Percentiles rank a stretch among this genome's conserved stretches.
These are phyloP conservation scores for Calendula officinalis DNA, from an alignment of 129 eudicot genomes.

Conservation along the genomic window DNA sequence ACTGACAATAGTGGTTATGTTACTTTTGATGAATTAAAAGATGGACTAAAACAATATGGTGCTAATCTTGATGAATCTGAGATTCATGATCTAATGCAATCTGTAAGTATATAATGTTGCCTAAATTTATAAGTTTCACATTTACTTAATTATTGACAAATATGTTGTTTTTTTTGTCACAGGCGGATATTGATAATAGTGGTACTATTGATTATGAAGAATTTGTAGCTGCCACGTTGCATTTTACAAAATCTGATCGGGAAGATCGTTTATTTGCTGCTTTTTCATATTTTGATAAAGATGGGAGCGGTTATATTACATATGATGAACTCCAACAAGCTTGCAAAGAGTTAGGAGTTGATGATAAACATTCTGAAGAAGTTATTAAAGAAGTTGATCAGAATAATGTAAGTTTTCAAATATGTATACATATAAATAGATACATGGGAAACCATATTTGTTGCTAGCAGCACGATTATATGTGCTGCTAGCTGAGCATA, in stretches of 20 bases:
- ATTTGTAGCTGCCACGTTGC: constrained; percentile 73
- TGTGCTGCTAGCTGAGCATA: no score
- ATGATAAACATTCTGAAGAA: constrained; percentile 42
- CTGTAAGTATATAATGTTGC: constrained; percentile 40
- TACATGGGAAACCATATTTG: no score
- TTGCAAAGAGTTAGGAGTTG: constrained; percentile 59
- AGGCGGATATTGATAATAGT: constrained; percentile 72
- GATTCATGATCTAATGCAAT: constrained; percentile 47
- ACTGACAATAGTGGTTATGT: constrained; percentile 64
- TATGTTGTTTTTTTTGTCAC: constrained; percentile 11
- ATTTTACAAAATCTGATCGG: constrained; percentile 49
- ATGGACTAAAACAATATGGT: constrained; percentile 58
- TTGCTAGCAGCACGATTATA: no score
- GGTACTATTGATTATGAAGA: constrained; percentile 72
- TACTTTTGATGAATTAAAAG: constrained; percentile 65
- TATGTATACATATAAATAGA: neutral
- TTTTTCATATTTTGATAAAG: constrained; percentile 69
- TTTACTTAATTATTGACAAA: neutral
- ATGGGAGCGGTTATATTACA: constrained; percentile 75
- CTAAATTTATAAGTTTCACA: neutral
- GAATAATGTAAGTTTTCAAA: constrained; percentile 41
- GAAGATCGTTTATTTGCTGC: constrained; percentile 67
- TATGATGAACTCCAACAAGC: constrained; percentile 65
- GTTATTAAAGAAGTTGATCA: constrained; percentile 56
- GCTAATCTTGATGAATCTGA: constrained; percentile 65